Percentiles rank a stretch among this genome's conserved stretches.
These are phyloP conservation scores for Marasmius oreades DNA, from an alignment of 1,284 basidiomycete species.

Conservation along the genomic window DNA sequence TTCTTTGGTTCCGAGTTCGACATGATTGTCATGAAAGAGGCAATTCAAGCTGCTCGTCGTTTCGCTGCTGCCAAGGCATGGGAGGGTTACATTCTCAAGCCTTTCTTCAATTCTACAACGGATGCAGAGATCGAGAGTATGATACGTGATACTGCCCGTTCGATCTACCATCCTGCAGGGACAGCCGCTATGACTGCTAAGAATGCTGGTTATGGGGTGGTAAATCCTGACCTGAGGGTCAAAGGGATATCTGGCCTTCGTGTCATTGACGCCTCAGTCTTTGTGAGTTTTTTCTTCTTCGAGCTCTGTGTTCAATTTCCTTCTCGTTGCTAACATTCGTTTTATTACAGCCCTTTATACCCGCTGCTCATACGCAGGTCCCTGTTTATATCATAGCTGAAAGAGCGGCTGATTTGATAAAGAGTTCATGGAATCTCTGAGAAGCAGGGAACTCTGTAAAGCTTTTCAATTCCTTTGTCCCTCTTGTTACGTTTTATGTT, in stretches of 20 bases:
- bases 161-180: conserved; percentile 25
- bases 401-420: conserved; percentile 10
- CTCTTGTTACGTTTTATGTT: not conserved
- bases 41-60: conserved; percentile 18
- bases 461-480: not conserved
- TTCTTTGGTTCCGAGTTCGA: conserved; percentile 24
- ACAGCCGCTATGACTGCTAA: conserved; percentile 25
- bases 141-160: conserved; percentile 16
- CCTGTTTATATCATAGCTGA: conserved; percentile 13
- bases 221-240: conserved; percentile 45
- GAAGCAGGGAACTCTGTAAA: not conserved
- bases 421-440: conserved; percentile 5
- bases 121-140: conserved; percentile 25
- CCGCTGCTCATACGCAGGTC: conserved; percentile 11
- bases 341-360: conserved; percentile 7
- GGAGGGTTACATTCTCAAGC: conserved; percentile 20
- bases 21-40: conserved; percentile 17
- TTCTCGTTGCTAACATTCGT: too few relatives aligned
- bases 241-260: conserved; percentile 31
- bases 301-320: too few relatives aligned
- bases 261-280: conserved; percentile 34
- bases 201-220: conserved; percentile 32
- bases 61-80: conserved; percentile 22
- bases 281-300: conserved; percentile 15
- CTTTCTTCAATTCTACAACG: conserved; percentile 18